phyloP scores from a whole-genome alignment of 352 stramenopile genomes.

The Pythium myriotylum region DNA sequence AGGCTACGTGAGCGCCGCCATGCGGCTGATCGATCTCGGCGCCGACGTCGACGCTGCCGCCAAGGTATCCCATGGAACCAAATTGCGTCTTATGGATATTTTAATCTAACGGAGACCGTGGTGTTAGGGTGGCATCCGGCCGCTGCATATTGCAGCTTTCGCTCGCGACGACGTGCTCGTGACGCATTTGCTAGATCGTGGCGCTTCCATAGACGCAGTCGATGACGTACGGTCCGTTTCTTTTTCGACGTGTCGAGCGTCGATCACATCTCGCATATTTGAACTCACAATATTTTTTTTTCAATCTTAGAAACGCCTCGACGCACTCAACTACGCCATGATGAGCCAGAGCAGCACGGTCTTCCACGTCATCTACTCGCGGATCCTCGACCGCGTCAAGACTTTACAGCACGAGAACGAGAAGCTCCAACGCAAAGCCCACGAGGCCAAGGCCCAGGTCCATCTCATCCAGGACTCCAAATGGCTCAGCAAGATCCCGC shows the following conservation, averaged over 20 bases:
- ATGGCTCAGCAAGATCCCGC: constrained; percentile 29
- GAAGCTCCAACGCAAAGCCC: constrained; percentile 25
- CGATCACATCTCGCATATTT: background rate
- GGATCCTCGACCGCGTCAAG: constrained; percentile 26
- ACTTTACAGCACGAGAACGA: constrained; percentile 26
- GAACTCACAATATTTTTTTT: too few relatives aligned
- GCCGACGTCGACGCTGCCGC: constrained; percentile 22
- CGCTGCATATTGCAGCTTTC: constrained; percentile 22
- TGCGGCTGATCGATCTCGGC: constrained; percentile 24
- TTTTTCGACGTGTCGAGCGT: background rate
- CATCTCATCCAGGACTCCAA: constrained; percentile 26
- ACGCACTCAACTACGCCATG: constrained; percentile 27
- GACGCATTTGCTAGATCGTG: constrained; percentile 24
- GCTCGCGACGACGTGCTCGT: constrained; percentile 25
- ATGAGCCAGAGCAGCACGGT: constrained; percentile 27
- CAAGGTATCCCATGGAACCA: constrained; percentile 3
- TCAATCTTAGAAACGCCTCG: constrained; percentile 24
- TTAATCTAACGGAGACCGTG: too few relatives aligned
- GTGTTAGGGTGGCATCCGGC: constrained; percentile 13
- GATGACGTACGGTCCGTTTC: constrained; percentile 26
- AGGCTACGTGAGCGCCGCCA: constrained; percentile 24
- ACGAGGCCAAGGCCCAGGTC: constrained; percentile 24
- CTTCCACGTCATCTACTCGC: constrained; percentile 26
- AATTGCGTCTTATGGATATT: too few relatives aligned
- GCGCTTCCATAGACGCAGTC: constrained; percentile 25